phyloP scores from a whole-genome alignment of 768 basidiomycete genomes.

The Erythrobasidium yunnanense region DNA sequence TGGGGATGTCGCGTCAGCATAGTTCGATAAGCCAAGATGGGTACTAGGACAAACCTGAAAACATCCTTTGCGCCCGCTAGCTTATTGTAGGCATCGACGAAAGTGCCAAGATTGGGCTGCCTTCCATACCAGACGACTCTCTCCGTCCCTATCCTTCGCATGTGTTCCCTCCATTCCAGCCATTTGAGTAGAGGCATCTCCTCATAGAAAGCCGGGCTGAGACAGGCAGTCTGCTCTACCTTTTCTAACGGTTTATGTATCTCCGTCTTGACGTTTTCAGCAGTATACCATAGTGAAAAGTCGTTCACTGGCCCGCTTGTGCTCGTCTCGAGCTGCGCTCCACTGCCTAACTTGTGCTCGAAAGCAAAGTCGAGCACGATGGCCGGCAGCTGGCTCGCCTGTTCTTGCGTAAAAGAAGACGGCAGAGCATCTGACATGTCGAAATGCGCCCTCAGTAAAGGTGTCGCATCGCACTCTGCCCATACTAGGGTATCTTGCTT shows the following conservation, averaged over 20 bases:
- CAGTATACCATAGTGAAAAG: neutral
- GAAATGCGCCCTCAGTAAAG: neutral
- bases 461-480: slow-evolving; percentile 10
- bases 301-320: neutral
- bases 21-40: neutral
- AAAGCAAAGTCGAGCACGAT: slow-evolving; percentile 12
- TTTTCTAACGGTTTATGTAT: neutral
- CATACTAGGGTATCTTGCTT: slow-evolving; percentile 5
- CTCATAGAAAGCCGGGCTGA: slow-evolving; percentile 20
- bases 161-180: slow-evolving; percentile 25
- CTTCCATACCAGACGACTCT: slow-evolving; percentile 16
- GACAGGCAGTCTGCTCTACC: slow-evolving; percentile 6
- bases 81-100: slow-evolving; percentile 13
- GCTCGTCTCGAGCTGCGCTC: slow-evolving; percentile 6
- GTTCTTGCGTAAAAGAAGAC: neutral
- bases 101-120: neutral
- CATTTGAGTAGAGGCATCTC: slow-evolving; percentile 7
- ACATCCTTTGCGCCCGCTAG: slow-evolving; percentile 2
- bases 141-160: slow-evolving; percentile 4
- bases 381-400: neutral
- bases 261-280: neutral
- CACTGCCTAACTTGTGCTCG: neutral
- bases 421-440: neutral
- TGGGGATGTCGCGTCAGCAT: neutral
- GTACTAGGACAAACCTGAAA: slow-evolving; percentile 1